Conservation (phyloP, 495 filamentous ascomycete genomes). For the Patellaria atrata region DNA sequence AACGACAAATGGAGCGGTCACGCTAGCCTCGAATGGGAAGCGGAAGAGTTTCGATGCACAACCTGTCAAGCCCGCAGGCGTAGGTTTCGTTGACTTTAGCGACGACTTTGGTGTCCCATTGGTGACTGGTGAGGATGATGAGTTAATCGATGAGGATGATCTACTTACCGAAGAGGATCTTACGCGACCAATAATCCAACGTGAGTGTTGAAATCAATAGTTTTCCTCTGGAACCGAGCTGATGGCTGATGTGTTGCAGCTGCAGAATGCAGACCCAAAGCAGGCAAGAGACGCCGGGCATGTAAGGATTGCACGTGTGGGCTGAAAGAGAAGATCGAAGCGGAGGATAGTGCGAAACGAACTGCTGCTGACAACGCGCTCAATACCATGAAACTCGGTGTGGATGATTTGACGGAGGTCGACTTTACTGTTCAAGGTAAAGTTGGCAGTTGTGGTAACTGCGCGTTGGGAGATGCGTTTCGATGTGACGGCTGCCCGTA, state of each 20-base stretch:
- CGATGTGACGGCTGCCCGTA: constrained; percentile 77
- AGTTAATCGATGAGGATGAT: constrained; percentile 80
- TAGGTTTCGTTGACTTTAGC: constrained; percentile 58
- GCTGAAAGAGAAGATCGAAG: constrained; percentile 60
- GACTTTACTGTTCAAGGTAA: constrained; percentile 96
- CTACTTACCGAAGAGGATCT: constrained; percentile 74
- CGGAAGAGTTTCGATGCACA: constrained; percentile 31
- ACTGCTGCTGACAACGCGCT: constrained; percentile 44
- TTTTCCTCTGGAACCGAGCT: background rate
- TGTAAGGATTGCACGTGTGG: constrained; percentile 99
- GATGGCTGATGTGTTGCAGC: constrained; percentile 32
- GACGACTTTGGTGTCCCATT: constrained; percentile 46
- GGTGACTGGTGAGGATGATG: constrained; percentile 45
- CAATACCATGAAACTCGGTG: constrained; percentile 55
- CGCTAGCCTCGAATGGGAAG: constrained; percentile 28
- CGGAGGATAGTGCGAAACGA: constrained; percentile 61
- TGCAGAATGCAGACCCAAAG: constrained; percentile 66
- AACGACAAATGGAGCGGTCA: constrained; percentile 20
- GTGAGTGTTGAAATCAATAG: constrained; percentile 36
- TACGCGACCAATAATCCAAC: constrained; percentile 52
- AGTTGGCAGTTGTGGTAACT: constrained; percentile 84
- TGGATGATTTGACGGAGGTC: constrained; percentile 69
- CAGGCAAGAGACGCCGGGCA: constrained; percentile 73
- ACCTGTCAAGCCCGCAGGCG: constrained; percentile 36
- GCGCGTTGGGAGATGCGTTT: constrained; percentile 83